Evolutionary conservation across 495 filamentous ascomycete species (phyloP).

Genomic region (Wilcoxina mikolae): DNA sequence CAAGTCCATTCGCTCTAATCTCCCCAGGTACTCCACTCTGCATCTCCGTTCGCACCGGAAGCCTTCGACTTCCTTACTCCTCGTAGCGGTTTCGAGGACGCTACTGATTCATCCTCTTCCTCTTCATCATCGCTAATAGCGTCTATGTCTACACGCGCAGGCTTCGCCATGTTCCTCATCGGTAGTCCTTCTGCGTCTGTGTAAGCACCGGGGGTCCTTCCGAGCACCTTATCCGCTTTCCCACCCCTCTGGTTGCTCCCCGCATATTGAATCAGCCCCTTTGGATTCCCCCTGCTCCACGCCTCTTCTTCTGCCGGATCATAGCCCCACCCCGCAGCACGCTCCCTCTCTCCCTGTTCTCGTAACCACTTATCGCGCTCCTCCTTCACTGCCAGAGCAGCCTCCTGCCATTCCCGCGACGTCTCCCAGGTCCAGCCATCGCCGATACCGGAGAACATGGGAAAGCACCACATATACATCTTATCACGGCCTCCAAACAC

Average conservation of each 20-base stretch:
- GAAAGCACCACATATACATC: constrained; percentile 60
- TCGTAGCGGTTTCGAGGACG: not conserved
- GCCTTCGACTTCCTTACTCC: not conserved
- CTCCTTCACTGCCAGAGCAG: constrained; percentile 43
- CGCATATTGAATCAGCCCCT: constrained; percentile 19
- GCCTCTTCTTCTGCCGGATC: constrained; percentile 3
- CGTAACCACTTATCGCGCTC: constrained; percentile 36
- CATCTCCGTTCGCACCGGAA: not conserved
- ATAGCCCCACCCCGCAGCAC: constrained; percentile 41
- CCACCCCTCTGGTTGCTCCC: constrained; percentile 10
- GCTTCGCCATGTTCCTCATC: constrained; percentile 25
- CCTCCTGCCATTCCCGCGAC: constrained; percentile 53
- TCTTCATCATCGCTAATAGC: constrained; percentile 26
- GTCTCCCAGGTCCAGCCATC: constrained; percentile 96
- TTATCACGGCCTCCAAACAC: constrained; percentile 54
- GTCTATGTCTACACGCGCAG: constrained; percentile 13
- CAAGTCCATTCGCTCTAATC: too few relatives aligned
- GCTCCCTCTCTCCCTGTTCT: constrained; percentile 43
- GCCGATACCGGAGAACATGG: constrained; percentile 65
- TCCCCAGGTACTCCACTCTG: not conserved
- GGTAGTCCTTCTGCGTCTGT: constrained; percentile 26
- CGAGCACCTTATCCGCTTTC: constrained; percentile 31
- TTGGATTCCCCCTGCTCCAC: constrained; percentile 20
- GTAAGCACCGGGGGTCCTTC: constrained; percentile 27
- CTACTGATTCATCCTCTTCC: constrained; percentile 3